Percentiles rank a stretch among this genome's conserved stretches.
Conservation (phyloP, 2,329 filamentous ascomycete species). For the Didymellaceae sp. region DNA sequence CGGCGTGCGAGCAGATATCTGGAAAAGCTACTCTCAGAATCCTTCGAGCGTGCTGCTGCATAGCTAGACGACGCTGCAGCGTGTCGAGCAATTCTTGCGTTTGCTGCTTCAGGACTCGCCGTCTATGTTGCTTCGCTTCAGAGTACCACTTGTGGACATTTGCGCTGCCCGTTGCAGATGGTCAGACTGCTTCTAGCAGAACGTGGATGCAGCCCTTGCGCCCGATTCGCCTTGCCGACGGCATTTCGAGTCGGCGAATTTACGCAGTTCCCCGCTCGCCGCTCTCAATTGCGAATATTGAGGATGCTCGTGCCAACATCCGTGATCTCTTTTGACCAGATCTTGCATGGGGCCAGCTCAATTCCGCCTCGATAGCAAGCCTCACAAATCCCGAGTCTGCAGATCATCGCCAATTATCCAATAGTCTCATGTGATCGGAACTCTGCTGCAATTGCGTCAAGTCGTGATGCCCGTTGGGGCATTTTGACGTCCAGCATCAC, state of each 20-base stretch:
- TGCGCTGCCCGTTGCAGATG: constrained; percentile 1
- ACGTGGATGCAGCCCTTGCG: neutral
- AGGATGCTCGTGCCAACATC: no score
- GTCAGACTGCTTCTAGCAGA: neutral
- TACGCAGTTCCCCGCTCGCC: no score
- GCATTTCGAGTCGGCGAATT: neutral
- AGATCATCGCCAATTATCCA: no score
- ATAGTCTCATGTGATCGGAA: no score
- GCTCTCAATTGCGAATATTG: no score
- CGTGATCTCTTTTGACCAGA: no score
- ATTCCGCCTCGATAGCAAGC: no score
- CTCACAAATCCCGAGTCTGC: no score
- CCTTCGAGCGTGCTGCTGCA: neutral
- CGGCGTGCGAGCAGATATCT: neutral
- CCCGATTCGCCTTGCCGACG: neutral
- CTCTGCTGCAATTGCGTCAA: neutral
- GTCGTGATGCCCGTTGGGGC: neutral
- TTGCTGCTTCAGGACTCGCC: neutral
- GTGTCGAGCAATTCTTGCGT: no score
- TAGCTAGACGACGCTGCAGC: neutral
- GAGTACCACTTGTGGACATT: neutral
- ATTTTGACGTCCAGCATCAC: neutral
- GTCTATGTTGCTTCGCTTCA: neutral
- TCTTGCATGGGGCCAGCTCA: no score
- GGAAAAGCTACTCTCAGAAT: neutral